These are phyloP conservation scores for Candolleomyces aberdarensis DNA, from an alignment of 768 basidiomycete genomes.

Conservation along the genomic window DNA sequence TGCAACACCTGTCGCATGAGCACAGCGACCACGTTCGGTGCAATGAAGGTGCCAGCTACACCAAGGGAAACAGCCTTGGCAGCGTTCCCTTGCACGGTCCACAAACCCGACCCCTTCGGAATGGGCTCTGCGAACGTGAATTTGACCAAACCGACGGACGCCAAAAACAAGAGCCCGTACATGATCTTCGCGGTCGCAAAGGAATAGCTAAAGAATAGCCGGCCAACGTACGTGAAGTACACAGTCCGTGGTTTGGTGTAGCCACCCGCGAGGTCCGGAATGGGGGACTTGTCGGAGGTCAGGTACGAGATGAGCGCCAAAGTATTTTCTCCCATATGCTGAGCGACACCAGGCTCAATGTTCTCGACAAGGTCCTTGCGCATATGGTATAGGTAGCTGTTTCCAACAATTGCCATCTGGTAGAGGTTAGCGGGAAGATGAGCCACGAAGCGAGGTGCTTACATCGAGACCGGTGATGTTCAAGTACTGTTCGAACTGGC, in stretches of 20 bases:
- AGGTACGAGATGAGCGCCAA: conserved; percentile 77
- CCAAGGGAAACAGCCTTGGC: conserved; percentile 47
- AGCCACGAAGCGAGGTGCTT: conserved; percentile 20
- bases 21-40: conserved; percentile 69
- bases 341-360: conserved; percentile 80
- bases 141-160: conserved; percentile 42
- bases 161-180: conserved; percentile 51
- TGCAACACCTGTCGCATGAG: conserved; percentile 60
- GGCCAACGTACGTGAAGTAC: conserved; percentile 73
- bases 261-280: conserved; percentile 56
- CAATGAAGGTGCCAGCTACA: conserved; percentile 53
- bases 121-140: conserved; percentile 26
- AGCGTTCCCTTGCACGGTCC: conserved; percentile 41
- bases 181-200: conserved; percentile 66
- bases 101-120: conserved; percentile 26
- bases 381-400: conserved; percentile 94
- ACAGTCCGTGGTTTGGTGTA: conserved; percentile 62
- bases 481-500: conserved; percentile 88
- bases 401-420: conserved; percentile 90
- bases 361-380: conserved; percentile 85
- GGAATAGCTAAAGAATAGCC: conserved; percentile 69
- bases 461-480: conserved; percentile 92
- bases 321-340: conserved; percentile 88
- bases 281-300: conserved; percentile 63
- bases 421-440: neutral